Evolutionary conservation across 2,329 filamentous ascomycete genomes (phyloP), one percentile per base, ranked within the genome.

Genomic region (Phyllosticta capitalensis): DNA sequence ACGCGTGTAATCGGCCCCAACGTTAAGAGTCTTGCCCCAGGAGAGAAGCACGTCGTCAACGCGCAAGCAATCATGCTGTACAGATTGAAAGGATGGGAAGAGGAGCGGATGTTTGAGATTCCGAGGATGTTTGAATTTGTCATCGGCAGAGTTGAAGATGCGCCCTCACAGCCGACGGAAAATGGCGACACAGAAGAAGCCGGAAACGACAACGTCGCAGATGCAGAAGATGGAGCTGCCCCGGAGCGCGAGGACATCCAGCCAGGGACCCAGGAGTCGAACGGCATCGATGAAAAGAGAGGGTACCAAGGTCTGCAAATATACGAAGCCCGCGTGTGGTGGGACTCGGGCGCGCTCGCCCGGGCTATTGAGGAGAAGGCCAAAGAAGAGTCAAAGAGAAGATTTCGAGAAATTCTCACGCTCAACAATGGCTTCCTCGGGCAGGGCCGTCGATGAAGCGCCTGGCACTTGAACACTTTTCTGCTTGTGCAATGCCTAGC

Each of bases 271-370:
- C 12, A 9, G n/a, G 52, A 21, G 28, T 22, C 6, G 21, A 33
- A 10, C 1, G 17, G 22, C 2, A 19, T 24, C 24, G 21, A 19
- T 4, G n/a, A 6, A 9, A 58, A 55, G 24, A 55, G 57, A 55
- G 58, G 58, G 2, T 48, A 52, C n/a, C 49, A 60, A n/a, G 58
- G 54, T n/a, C 54, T 60, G 7, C 58, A 60, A 20, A 55, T 60
- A 28, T 60, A 55, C 49, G 58, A 60, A 49, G 53, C 26, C 12
- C 24, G 54, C 12, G 54, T 55, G 1, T 60, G 58, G 58, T 60
- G 58, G 58, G 58, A 60, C 26, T 52, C 58, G 1, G 58, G 58
- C 19, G 58, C 52, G 19, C 49, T 60, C 9, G 30, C 54, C 12
- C 51, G 26, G 12, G 58, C 58, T 1, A 53, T 55, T 14, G 49